A percentile compares a stretch with the other conserved stretches of the same genome.
Conservation (phyloP, 495 filamentous ascomycete genomes). For the Daldinia bambusicola region DNA sequence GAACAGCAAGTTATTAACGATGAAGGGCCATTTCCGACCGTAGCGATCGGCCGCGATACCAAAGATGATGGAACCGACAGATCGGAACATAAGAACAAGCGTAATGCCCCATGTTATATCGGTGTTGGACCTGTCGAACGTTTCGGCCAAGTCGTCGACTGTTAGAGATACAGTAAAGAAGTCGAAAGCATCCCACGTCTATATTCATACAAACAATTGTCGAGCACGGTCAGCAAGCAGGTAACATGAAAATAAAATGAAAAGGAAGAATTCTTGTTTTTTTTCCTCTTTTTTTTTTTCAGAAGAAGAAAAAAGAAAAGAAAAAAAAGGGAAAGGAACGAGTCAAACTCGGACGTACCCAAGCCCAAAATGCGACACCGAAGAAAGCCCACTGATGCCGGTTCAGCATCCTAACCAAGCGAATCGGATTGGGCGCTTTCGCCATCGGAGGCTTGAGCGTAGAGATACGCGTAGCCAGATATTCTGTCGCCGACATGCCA, state of each 20-base stretch:
- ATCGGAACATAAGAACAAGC: conserved; percentile 81
- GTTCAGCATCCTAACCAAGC: conserved; percentile 73
- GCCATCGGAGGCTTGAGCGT: conserved; percentile 80
- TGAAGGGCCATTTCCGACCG: conserved; percentile 88
- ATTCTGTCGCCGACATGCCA: conserved; percentile 67
- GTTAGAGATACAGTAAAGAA: conserved; percentile 92
- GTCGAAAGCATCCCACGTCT: conserved; percentile 89
- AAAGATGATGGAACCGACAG: conserved; percentile 76
- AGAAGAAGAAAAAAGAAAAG: too few species aligned
- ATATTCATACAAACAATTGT: conserved; percentile 8
- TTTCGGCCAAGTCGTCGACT: conserved; percentile 70
- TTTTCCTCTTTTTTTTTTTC: too few species aligned
- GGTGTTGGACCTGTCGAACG: conserved; percentile 72
- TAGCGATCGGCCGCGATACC: conserved; percentile 85
- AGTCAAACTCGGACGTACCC: conserved; percentile 57
- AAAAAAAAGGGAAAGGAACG: background rate
- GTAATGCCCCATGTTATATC: conserved; percentile 95
- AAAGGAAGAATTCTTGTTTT: background rate
- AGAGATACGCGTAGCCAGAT: conserved; percentile 75
- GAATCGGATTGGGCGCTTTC: conserved; percentile 82
- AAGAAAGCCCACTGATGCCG: conserved; percentile 88
- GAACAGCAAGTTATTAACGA: conserved; percentile 85
- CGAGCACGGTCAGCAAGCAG: conserved; percentile 15
- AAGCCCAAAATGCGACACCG: conserved; percentile 73
- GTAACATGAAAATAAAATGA: background rate